Base-by-base conservation (phyloP, 2,329 filamentous ascomycete species). In the Cladosporium phlei region DNA sequence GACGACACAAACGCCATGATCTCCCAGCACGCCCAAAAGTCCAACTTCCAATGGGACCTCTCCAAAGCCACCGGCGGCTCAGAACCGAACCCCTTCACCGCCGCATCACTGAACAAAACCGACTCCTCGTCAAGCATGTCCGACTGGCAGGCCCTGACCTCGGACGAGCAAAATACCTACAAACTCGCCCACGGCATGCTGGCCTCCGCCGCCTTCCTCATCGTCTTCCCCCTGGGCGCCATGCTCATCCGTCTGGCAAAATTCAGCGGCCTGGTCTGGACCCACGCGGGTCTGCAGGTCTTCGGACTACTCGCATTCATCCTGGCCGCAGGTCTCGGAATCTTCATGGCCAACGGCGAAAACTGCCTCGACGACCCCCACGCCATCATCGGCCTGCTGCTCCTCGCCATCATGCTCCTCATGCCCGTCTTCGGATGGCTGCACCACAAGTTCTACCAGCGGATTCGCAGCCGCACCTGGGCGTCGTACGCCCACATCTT, bases 371-470 rank as follows among this genome's bases (percentile, higher is more conserved):
- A 63, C 35, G 57, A 64, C 27, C 62, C 72, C 34, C 77, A 80
- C 51, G 66, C 72, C 2, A 68, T 77, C 52, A 76, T 80, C 39
- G 77, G 77, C 12, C 67, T 76, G 7, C 56, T 78, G 10, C 66
- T 77, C 2, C 63, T 80, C 25, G 61, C 60, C 0, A 53, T 66
- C 5, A 58, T 85, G 2, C 66, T 82, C 10, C 75, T 83, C 54
- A 75, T 78, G 52, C 77, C 77, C 0, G 56, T 72, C 2, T 62
- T 77, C 22, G 77, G 77, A 3, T 55, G 69, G 11, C 46, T 77
- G 1, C 77, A 45, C n/a, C 38, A 43, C 20, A 46, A 27, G 24
- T 6, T 46, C 24, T 49, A 42, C 24, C 33, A 46, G 16, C 14
- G 14, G 17, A 21, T 34, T 14, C 38, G 17, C 8, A 35, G 27